Base-by-base conservation (phyloP, 2,329 filamentous ascomycete genomes). In the Huntiella omanensis region DNA sequence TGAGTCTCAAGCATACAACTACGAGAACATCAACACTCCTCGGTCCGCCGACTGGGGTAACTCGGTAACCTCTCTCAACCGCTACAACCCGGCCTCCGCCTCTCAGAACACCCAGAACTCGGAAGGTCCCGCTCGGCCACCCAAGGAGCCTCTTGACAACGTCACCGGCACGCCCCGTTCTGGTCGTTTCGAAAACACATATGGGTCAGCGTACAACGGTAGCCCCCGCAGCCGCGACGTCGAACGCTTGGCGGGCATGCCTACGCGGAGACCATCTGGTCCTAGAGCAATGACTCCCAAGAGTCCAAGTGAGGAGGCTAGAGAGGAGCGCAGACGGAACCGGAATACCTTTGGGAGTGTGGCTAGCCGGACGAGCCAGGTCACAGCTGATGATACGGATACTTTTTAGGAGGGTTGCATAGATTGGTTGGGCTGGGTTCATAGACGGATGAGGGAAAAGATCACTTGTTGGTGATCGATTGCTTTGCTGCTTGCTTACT, bases 1-100 rank as follows among this genome's bases (percentile, higher is more conserved):
- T 15, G 83, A 88, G 62, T 74, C 70, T 6, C 78, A 82, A 50
- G 83, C 82, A 3, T 71, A 80, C 46, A 71, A 77, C 47, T 86
- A 75, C 56, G 72, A 76, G 52, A 64, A 66, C 2, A 68, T 74
- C 2, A 68, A 68, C 63, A 76, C 74, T 28, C 75, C 75, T 3
- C 64, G 64, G 45, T 78, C 74, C 0, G 63, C 72, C 0, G 73
- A 79, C 46, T 80, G 75, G 73, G 73, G 66, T 5, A 70, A 73
- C 10, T 80, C 75, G 1, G 68, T 65, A 40, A 73, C 70, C 34
- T 77, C 71, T 52, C 62, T 80, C 5, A 62, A 70, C 54, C 68
- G 72, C 6, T 68, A 71, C 51, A 64, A 65, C 1, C 58, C 59
- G 22, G 62, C 68, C 53, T 57, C 59, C 47, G 65, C 69, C 52